phyloP scores from a whole-genome alignment of 768 basidiomycete species.

The Hygrophoropsis aurantiaca region DNA sequence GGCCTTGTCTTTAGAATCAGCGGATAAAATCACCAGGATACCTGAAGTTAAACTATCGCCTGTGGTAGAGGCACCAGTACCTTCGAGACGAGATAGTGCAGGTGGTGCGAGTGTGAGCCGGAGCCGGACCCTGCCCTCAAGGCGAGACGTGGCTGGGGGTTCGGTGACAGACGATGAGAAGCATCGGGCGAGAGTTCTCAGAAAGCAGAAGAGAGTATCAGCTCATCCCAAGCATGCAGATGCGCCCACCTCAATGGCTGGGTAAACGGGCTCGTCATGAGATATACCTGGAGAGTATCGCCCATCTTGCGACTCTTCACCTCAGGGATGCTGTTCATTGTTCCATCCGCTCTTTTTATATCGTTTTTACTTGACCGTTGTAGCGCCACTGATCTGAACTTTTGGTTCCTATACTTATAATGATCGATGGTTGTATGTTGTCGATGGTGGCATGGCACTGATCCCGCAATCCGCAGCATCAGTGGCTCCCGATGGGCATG shows the following conservation, averaged over 20 bases:
- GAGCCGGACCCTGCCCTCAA: slow-evolving; percentile 63
- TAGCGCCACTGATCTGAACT: too few species aligned
- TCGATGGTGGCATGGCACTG: too few species aligned
- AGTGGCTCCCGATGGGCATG: too few species aligned
- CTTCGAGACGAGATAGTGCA: slow-evolving; percentile 26
- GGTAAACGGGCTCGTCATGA: slow-evolving; percentile 1
- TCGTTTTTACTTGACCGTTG: too few species aligned
- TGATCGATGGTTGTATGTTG: too few species aligned
- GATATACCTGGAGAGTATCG: slow-evolving; percentile 2
- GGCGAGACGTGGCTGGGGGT: slow-evolving; percentile 11
- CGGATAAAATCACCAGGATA: slow-evolving; percentile 18
- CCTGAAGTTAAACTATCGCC: slow-evolving; percentile 43
- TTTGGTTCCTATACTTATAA: too few species aligned
- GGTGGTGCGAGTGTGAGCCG: slow-evolving; percentile 46
- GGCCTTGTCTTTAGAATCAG: slow-evolving; percentile 25
- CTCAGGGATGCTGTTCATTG: neutral
- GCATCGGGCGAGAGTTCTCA: slow-evolving; percentile 40
- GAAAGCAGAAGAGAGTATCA: slow-evolving; percentile 52
- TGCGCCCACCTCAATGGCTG: slow-evolving; percentile 5
- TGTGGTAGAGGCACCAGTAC: slow-evolving; percentile 41
- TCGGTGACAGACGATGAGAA: slow-evolving; percentile 33
- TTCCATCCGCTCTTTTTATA: slow-evolving; percentile 1
- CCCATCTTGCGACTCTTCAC: neutral
- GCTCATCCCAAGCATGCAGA: slow-evolving; percentile 29
- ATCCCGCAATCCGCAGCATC: too few species aligned